phyloP scores from a whole-genome alignment of 2,329 filamentous ascomycete species.

The Calonectria honghensis region DNA sequence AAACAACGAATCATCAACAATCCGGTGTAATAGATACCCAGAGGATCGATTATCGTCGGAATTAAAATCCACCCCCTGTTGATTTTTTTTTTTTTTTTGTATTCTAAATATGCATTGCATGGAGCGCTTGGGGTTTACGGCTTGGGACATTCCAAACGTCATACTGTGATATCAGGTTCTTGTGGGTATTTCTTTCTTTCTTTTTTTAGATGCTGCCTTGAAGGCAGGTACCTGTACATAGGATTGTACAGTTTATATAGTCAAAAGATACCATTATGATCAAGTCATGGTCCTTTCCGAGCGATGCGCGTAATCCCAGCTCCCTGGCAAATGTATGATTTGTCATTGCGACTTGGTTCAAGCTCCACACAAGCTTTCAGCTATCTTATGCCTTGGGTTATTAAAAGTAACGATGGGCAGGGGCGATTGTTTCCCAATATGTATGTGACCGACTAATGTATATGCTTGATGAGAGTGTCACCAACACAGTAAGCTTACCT shows the following conservation, averaged over 20 bases:
- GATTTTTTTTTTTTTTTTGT: not conserved
- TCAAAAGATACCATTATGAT: constrained; percentile 18
- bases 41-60: not conserved
- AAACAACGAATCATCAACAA: constrained; percentile 7
- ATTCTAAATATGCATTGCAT: constrained; percentile 18
- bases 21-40: constrained; percentile 17
- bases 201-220: not conserved
- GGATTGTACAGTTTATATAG: constrained; percentile 7
- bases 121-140: constrained; percentile 9
- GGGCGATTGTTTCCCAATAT: not conserved
- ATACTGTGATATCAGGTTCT: constrained; percentile 20
- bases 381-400: too few relatives aligned
- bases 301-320: not conserved
- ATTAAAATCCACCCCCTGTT: not conserved
- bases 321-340: not conserved
- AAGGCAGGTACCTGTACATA: not conserved
- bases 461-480: not conserved
- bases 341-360: not conserved
- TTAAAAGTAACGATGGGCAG: not conserved
- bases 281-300: not conserved
- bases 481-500: constrained; percentile 14
- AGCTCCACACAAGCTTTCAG: not conserved
- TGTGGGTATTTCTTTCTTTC: not conserved
- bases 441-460: not conserved
- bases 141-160: constrained; percentile 11